Conservation (phyloP, 169 alveolate genomes). For the Plasmodium gonderi region DNA sequence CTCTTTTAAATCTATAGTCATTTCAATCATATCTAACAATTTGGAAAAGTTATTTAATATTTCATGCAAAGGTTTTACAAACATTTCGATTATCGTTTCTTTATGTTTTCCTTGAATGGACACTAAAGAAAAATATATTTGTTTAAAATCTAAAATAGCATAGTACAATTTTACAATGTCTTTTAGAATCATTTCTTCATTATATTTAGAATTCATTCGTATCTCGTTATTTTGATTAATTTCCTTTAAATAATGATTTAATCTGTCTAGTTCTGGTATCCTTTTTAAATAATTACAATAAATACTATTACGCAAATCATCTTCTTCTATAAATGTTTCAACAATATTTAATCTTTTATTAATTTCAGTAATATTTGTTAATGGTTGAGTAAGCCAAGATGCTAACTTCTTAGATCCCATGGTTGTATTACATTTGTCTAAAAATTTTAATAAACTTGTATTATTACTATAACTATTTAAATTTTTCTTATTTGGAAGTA, state of each 20-base stretch:
- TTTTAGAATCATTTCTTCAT: constrained; percentile 76
- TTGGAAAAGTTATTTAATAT: constrained; percentile 86
- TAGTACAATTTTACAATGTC: constrained; percentile 78
- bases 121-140: constrained; percentile 71
- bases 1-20: constrained; percentile 92
- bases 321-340: constrained; percentile 88
- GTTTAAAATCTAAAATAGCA: constrained; percentile 76
- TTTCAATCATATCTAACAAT: constrained; percentile 91
- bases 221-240: constrained; percentile 75
- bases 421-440: constrained; percentile 94
- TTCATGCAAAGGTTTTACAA: constrained; percentile 85
- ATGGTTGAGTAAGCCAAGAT: constrained; percentile 97
- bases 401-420: constrained; percentile 93
- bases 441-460: constrained; percentile 86
- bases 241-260: constrained; percentile 78
- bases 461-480: constrained; percentile 35
- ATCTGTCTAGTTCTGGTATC: constrained; percentile 88
- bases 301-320: constrained; percentile 79
- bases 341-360: constrained; percentile 94
- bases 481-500: constrained; percentile 77
- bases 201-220: constrained; percentile 46
- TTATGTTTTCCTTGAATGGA: constrained; percentile 80
- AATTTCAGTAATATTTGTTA: constrained; percentile 91
- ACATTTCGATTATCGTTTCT: constrained; percentile 72
- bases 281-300: constrained; percentile 84